Percentiles rank a stretch among this genome's conserved stretches.
Conservation (phyloP, 2,329 filamentous ascomycete genomes). For the Chaetomiaceae sp. region DNA sequence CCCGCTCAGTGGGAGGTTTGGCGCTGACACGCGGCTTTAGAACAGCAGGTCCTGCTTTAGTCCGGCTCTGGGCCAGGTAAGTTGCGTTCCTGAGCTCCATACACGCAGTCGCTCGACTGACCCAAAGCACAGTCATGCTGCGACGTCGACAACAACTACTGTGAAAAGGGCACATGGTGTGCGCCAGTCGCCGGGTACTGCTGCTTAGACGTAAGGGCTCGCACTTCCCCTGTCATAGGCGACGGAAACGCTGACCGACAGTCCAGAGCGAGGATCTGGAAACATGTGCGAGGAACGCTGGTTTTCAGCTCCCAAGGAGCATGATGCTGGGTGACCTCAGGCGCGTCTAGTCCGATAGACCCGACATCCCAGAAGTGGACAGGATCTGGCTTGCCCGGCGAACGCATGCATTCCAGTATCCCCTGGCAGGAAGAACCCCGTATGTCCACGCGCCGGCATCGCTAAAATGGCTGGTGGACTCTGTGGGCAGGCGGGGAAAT, state of each 20-base stretch:
- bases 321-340: not conserved
- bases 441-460: slow-evolving; percentile 13
- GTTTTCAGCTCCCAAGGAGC: slow-evolving; percentile 1
- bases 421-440: not conserved
- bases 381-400: not conserved
- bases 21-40: not conserved
- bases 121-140: slow-evolving; percentile 33
- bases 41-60: slow-evolving; percentile 35
- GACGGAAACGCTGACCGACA: slow-evolving; percentile 16
- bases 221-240: not conserved
- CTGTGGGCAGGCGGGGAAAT: slow-evolving; percentile 25
- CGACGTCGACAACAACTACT: slow-evolving; percentile 33
- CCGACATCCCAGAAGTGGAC: not conserved
- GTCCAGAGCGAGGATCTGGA: slow-evolving; percentile 33
- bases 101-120: not conserved
- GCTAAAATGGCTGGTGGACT: slow-evolving; percentile 20
- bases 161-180: slow-evolving; percentile 34
- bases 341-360: not conserved
- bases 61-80: slow-evolving; percentile 33
- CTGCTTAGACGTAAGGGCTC: slow-evolving; percentile 33
- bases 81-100: slow-evolving; percentile 2
- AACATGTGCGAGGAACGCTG: slow-evolving; percentile 31
- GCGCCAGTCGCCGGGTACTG: slow-evolving; percentile 37
- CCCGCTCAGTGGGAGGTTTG: not conserved
- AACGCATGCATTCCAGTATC: not conserved